Evolutionary conservation across 495 filamentous ascomycete species (phyloP), one percentile per base, ranked within the genome.

Genomic region (Penicillium ochrochloron): DNA sequence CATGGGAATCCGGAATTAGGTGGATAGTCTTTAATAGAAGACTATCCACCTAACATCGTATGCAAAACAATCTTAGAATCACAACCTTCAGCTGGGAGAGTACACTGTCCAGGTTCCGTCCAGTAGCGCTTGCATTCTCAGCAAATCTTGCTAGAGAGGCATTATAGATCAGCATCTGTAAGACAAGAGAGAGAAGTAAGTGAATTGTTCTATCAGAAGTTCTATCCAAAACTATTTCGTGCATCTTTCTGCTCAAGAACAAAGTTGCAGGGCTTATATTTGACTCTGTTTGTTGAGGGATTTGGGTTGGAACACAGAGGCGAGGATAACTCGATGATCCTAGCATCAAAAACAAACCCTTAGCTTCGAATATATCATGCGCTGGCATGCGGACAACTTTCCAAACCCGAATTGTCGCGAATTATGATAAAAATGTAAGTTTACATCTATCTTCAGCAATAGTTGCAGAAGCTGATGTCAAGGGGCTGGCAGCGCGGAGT

Each of bases 361-460:
- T 55, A 68, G 57, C 31, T 33, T 25, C 42, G 27, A 29, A 48
- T 46, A 44, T 41, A 57, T 10, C 33, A 61, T 44, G 50, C 19
- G 12, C 2, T 65, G 19, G 21, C 53, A 62, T 17, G 21, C 19
- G 57, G 29, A 56, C 19, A 51, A 63, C 68, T 52, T 61, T 74
- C 74, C 66, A 67, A 69, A 65, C 12, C 72, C 70, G 63, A 78
- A 76, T 48, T 74, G 65, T 66, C 70, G 62, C 17, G 71, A 74
- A 61, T 73, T 68, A 53, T 75, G 74, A 54, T 71, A 76, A 76
- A 63, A 75, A 76, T 44, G 66, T 73, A 60, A 78, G 68, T 65
- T 73, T 72, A 67, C 67, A 78, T 64, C 62, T 67, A 61, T 71
- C 64, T 66, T 64, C 61, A 61, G 65, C 54, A 59, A 39, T 58